Percentiles rank a stretch among this genome's conserved stretches.
Conservation (phyloP, 2,329 filamentous ascomycete species). For the Colletotrichum trifolii region DNA sequence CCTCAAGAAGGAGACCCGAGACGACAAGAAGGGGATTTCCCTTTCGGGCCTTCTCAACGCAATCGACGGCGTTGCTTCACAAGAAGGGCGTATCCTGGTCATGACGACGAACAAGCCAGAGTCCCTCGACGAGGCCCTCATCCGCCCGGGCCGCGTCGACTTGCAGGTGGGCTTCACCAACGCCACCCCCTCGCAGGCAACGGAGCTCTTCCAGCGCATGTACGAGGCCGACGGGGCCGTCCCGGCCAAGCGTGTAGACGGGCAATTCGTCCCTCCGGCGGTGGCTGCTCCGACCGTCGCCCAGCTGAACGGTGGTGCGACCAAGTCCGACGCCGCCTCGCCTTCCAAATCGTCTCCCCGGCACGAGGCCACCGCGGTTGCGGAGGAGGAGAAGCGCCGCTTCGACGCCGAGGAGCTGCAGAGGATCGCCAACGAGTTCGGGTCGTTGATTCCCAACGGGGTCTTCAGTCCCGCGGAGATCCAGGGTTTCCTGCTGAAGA, state of each 20-base stretch:
- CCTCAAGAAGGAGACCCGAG: conserved; percentile 50
- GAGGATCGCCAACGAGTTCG: conserved; percentile 60
- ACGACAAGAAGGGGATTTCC: conserved; percentile 68
- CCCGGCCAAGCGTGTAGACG: conserved; percentile 29
- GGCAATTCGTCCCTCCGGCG: conserved; percentile 23
- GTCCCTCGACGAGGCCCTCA: conserved; percentile 77
- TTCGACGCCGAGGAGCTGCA: conserved; percentile 51
- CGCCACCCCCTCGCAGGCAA: conserved; percentile 56
- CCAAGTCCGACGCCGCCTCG: conserved; percentile 13
- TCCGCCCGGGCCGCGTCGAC: conserved; percentile 65
- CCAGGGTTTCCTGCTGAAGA: conserved; percentile 72
- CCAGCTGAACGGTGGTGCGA: conserved; percentile 23
- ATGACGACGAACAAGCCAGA: conserved; percentile 86
- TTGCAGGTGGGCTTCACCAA: conserved; percentile 40
- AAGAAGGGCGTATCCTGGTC: conserved; percentile 82
- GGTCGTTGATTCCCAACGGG: conserved; percentile 61
- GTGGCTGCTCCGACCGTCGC: conserved; percentile 16
- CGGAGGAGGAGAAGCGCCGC: conserved; percentile 35
- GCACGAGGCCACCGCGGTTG: not conserved
- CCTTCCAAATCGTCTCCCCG: not conserved
- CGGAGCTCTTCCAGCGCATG: conserved; percentile 71
- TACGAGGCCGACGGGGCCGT: conserved; percentile 57
- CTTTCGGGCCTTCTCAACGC: conserved; percentile 84
- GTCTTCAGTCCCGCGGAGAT: conserved; percentile 70
- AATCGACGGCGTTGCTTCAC: conserved; percentile 83